Evolutionary conservation across 2,329 filamentous ascomycete species (phyloP), one percentile per base, ranked within the genome.

Genomic region (Fusarium sp.): DNA sequence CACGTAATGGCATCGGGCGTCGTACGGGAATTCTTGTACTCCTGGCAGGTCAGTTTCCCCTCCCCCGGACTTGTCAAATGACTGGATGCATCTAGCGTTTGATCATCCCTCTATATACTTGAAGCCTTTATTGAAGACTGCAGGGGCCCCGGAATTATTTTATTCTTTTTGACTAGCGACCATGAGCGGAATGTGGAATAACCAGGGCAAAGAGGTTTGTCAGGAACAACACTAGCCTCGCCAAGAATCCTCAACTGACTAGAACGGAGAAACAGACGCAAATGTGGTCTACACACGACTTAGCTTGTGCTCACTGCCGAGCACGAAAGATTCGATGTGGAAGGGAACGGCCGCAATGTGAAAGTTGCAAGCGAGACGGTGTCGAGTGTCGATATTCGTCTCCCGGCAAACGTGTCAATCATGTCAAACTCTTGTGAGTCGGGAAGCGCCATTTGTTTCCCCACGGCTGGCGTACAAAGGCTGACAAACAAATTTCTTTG

Each of bases 351-450:
- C 73, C 73, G 21, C 73, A 75, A 20, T 75, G 73, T 48, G 73
- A 75, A 62, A 75, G 73, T 39, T 75, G 73, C 50, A 74, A 75
- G 50, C 61, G 73, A 61, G 73, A 75, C 37, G 73, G 73, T 29
- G 73, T 74, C n/a, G 73, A 75, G 11, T 75, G 73, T 50, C 63
- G 73, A 57, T 75, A 75, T 59, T 75, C 73, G 28, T 75, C 73
- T 7, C 73, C 73, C 9, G 73, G 73, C 11, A 75, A 75, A 49
- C 73, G 73, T 10, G 72, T 75, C 57, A 75, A 75, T 39, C 73
- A 75, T 37, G 73, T 75, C 53, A 75, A 75, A 33, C 73, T 75
- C 18, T 37, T 75, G 73, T 75, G 54, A 75, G 73, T 75, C 13
- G 12, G 11, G 20, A 21, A 12, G n/a, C 49, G 57, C 41, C 52